Evolutionary conservation across 1,284 basidiomycete species (phyloP).

Genomic region (Earliella scabrosa): DNA sequence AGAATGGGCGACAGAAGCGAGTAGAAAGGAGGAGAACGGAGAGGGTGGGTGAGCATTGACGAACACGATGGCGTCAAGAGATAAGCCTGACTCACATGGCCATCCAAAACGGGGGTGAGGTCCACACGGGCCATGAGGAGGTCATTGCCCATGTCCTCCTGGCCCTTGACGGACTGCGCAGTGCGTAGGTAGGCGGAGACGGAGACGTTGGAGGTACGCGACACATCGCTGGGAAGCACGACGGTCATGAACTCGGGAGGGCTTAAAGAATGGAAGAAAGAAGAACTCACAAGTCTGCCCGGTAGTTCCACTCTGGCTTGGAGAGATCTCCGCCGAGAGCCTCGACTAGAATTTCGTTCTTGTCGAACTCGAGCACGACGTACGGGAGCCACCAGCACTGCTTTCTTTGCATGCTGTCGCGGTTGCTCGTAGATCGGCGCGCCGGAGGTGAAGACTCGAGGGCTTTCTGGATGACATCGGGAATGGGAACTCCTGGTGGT

Average conservation of each 20-base stretch:
- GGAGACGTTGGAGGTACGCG: conserved; percentile 87
- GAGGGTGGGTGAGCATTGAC: conserved; percentile 6
- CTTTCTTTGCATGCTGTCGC: conserved; percentile 88
- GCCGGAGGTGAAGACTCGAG: conserved; percentile 60
- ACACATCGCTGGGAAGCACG: conserved; percentile 69
- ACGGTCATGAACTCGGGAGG: conserved; percentile 7
- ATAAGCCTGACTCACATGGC: conserved; percentile 54
- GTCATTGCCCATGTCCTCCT: conserved; percentile 93
- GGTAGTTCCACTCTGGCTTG: conserved; percentile 94
- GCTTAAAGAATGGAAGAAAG: conserved; percentile 3
- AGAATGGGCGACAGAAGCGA: conserved; percentile 3
- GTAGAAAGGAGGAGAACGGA: conserved; percentile 8
- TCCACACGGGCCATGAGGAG: conserved; percentile 91
- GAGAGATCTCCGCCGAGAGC: conserved; percentile 89
- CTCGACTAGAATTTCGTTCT: conserved; percentile 98
- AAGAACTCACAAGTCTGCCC: conserved; percentile 86
- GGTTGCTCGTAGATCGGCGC: conserved; percentile 66
- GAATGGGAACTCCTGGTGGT: conserved; percentile 75
- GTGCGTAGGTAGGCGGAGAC: conserved; percentile 90
- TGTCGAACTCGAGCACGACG: conserved; percentile 98
- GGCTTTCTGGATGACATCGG: conserved; percentile 86
- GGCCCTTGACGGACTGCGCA: conserved; percentile 60
- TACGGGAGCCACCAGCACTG: conserved; percentile 98
- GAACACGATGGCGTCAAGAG: conserved; percentile 17
- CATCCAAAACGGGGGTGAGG: conserved; percentile 87